Conservation (phyloP, 1,139 yeast genomes). For the Nakaseomyces glabratus region DNA sequence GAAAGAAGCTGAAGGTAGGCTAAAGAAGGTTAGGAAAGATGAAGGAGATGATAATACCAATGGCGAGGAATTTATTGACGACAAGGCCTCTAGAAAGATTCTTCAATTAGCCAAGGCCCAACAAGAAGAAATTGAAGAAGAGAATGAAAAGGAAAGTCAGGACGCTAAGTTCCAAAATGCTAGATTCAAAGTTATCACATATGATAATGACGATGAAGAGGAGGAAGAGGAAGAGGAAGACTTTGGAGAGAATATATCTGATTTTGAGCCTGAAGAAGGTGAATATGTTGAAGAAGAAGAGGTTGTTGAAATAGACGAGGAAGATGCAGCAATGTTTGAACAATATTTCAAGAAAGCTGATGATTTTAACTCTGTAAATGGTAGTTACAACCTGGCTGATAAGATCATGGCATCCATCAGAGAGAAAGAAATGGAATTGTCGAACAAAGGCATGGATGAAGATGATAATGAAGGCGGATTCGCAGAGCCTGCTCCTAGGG, state of each 20-base stretch:
- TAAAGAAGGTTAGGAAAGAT: conserved; percentile 38
- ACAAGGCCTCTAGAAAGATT: conserved; percentile 75
- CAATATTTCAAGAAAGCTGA: conserved; percentile 45
- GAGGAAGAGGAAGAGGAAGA: conserved; percentile 38
- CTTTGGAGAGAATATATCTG: conserved; percentile 44
- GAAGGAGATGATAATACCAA: conserved; percentile 36
- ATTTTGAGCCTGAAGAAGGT: conserved; percentile 40
- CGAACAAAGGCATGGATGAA: conserved; percentile 20
- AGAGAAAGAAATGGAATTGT: conserved; percentile 46
- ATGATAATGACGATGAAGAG: conserved; percentile 31
- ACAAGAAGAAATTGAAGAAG: conserved; percentile 65
- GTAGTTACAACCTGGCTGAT: conserved; percentile 70
- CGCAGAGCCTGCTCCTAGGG: conserved; percentile 14
- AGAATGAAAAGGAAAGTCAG: conserved; percentile 31
- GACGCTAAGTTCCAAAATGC: conserved; percentile 19
- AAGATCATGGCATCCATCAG: conserved; percentile 83
- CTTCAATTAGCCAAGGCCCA: conserved; percentile 83
- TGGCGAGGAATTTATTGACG: conserved; percentile 65
- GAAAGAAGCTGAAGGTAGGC: conserved; percentile 60
- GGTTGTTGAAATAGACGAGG: conserved; percentile 51
- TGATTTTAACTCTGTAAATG: conserved; percentile 34
- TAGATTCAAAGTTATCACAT: conserved; percentile 24
- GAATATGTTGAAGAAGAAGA: conserved; percentile 47
- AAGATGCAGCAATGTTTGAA: conserved; percentile 63
- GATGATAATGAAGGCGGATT: conserved; percentile 22